Percentiles rank a stretch among this genome's conserved stretches.
Conservation (phyloP, 164 flowering plant species). For the Umbilicus rupestris region DNA sequence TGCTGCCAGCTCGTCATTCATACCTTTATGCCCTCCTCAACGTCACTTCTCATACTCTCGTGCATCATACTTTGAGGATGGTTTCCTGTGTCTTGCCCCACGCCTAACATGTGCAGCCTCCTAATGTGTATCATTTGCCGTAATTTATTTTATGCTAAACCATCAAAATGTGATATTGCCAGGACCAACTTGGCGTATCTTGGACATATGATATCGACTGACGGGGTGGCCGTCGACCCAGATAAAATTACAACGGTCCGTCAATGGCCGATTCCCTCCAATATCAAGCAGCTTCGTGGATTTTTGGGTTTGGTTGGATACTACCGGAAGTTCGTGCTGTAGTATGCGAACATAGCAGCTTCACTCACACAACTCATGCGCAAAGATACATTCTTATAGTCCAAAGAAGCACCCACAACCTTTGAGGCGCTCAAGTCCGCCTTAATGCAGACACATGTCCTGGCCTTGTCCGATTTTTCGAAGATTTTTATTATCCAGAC, state of each 20-base stretch:
- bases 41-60: no score
- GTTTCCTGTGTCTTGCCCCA: no score
- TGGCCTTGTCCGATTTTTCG: background rate
- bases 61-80: no score
- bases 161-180: slow-evolving; percentile 6
- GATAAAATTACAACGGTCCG: background rate
- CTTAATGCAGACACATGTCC: no score
- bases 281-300: background rate
- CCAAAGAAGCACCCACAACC: background rate
- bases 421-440: no score
- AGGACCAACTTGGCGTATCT: background rate
- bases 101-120: no score
- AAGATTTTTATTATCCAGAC: no score
- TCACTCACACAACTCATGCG: background rate
- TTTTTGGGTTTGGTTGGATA: slow-evolving; percentile 8
- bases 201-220: background rate
- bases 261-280: slow-evolving; percentile 1
- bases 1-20: no score
- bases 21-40: no score
- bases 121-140: no score
- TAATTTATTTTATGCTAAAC: slow-evolving; percentile 5
- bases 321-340: background rate
- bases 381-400: background rate
- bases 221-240: background rate
- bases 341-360: background rate